Evolutionary conservation across 148 eudicot genomes (phyloP).

Genomic region (Selenicereus undatus): DNA sequence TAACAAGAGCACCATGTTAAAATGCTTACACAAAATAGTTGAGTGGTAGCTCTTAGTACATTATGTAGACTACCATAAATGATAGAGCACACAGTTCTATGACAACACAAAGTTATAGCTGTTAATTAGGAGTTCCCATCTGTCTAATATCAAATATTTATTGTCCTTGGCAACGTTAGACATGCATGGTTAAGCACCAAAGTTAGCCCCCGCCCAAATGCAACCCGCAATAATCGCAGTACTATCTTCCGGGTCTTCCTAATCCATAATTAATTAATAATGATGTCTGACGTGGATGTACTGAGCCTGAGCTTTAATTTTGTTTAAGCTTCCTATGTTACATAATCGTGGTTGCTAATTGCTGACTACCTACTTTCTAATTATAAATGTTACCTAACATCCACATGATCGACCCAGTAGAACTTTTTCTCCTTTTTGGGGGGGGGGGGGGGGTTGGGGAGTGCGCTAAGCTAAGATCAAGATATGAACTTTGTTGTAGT

Average conservation of each 20-base stretch:
- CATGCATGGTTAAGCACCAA: too few relatives aligned
- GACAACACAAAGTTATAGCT: neutral
- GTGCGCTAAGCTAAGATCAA: too few relatives aligned
- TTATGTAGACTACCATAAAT: neutral
- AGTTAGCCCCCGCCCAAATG: neutral
- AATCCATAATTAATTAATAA: neutral
- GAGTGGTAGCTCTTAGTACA: neutral
- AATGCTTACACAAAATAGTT: neutral
- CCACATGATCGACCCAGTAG: too few relatives aligned
- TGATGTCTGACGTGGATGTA: neutral
- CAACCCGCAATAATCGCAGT: neutral
- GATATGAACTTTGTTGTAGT: too few relatives aligned
- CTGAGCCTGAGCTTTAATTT: neutral
- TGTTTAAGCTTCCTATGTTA: neutral
- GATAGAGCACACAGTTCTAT: neutral
- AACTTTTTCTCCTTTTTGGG: too few relatives aligned
- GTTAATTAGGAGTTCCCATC: neutral
- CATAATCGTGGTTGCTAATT: neutral
- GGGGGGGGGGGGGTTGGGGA: too few relatives aligned
- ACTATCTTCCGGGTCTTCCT: neutral
- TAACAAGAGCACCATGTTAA: too few relatives aligned
- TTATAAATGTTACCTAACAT: too few relatives aligned
- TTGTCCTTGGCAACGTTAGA: too few relatives aligned
- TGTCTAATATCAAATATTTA: too few relatives aligned
- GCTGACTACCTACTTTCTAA: neutral